Evolutionary conservation across 2,329 filamentous ascomycete genomes (phyloP).

Genomic region (Arthrinium puccinioides): DNA sequence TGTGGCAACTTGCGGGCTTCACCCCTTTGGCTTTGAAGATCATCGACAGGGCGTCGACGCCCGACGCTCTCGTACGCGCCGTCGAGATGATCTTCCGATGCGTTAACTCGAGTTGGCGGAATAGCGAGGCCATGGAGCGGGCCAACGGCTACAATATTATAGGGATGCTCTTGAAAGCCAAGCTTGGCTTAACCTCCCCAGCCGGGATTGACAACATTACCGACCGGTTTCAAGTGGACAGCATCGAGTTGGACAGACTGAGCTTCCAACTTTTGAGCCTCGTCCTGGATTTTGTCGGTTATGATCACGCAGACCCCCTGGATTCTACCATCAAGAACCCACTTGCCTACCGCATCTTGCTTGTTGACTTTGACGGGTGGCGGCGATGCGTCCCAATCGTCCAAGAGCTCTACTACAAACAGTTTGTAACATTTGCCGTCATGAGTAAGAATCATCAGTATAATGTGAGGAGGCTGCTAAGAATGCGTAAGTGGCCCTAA

Average conservation of each 20-base stretch:
- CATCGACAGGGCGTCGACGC: constrained; percentile 66
- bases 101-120: constrained; percentile 88
- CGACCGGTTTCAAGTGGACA: constrained; percentile 37
- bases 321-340: constrained; percentile 95
- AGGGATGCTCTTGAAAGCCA: constrained; percentile 74
- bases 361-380: constrained; percentile 94
- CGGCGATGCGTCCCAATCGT: constrained; percentile 68
- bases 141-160: constrained; percentile 91
- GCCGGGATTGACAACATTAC: constrained; percentile 25
- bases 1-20: constrained; percentile 91
- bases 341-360: constrained; percentile 81
- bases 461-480: constrained; percentile 76
- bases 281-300: constrained; percentile 82
- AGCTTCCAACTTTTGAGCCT: constrained; percentile 63
- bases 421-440: constrained; percentile 83
- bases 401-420: constrained; percentile 85
- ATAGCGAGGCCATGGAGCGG: constrained; percentile 96
- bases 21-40: constrained; percentile 78
- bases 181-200: constrained; percentile 56
- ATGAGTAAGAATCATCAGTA: constrained; percentile 89
- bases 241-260: constrained; percentile 47
- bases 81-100: constrained; percentile 80
- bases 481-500: constrained; percentile 82
- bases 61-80: constrained; percentile 65
- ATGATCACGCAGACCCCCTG: constrained; percentile 69